A percentile compares a stretch with the other conserved stretches of the same genome.
Evolutionary conservation across 169 alveolate species (phyloP).

Genomic region (Perkinsus chesapeaki): DNA sequence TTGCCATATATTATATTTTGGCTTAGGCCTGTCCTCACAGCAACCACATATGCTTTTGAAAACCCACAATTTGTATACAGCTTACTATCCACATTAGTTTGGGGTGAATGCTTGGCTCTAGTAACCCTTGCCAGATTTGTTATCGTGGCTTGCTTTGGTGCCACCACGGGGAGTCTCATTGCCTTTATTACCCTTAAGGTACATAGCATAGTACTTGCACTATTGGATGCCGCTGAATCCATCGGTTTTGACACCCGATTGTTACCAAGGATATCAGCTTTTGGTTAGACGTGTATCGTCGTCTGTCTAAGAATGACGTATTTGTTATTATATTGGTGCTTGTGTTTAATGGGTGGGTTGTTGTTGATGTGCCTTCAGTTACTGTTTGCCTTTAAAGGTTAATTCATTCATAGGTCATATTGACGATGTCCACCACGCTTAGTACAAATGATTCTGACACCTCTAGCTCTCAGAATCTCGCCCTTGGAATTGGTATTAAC

Average conservation of each 20-base stretch:
- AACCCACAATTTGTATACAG: background rate
- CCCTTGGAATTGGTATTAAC: background rate
- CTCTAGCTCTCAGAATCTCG: background rate
- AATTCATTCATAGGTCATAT: background rate
- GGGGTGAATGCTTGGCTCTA: background rate
- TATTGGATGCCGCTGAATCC: background rate
- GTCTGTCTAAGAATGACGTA: too few species aligned
- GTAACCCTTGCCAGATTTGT: background rate
- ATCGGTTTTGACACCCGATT: background rate
- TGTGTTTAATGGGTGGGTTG: too few species aligned
- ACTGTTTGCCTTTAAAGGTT: background rate
- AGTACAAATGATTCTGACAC: background rate
- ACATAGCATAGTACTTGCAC: background rate
- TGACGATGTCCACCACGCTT: background rate
- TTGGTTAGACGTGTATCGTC: too few species aligned
- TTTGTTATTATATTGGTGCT: too few species aligned
- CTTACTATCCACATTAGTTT: background rate
- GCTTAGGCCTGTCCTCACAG: background rate
- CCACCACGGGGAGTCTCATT: background rate
- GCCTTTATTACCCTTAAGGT: background rate
- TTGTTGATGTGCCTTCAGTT: too few species aligned
- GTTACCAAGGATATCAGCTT: background rate
- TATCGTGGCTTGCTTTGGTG: background rate
- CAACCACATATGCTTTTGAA: background rate
- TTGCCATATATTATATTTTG: background rate